Evolutionary conservation across 2,329 filamentous ascomycete species (phyloP).

Genomic region (Pseudopithomyces maydicus): DNA sequence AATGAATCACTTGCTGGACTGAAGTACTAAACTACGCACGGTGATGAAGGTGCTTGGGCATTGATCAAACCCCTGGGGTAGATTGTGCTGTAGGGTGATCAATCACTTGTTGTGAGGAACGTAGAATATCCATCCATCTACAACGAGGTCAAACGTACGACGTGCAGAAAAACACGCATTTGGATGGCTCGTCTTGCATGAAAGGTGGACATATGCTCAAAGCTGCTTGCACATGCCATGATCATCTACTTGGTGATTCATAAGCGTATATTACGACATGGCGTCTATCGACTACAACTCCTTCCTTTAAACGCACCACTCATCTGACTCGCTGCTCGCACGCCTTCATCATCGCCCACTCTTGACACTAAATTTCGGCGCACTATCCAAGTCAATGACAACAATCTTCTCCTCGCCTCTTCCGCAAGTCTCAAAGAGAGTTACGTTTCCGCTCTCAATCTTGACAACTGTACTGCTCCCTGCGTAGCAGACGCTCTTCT

Average conservation of each 20-base stretch:
- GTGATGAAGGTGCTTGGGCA: slow-evolving; percentile 10
- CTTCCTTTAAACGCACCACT: too few relatives aligned
- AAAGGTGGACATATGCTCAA: too few relatives aligned
- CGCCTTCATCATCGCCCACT: slow-evolving; percentile 23
- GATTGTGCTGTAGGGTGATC: slow-evolving; percentile 5
- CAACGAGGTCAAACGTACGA: too few relatives aligned
- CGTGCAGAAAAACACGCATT: too few relatives aligned
- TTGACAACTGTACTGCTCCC: slow-evolving; percentile 75
- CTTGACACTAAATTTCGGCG: slow-evolving; percentile 42
- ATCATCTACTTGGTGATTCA: too few relatives aligned
- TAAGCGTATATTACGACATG: too few relatives aligned
- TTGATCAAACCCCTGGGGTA: background rate
- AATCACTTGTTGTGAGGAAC: too few relatives aligned
- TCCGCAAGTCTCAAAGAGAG: slow-evolving; percentile 71
- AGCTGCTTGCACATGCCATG: too few relatives aligned
- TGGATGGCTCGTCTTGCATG: too few relatives aligned
- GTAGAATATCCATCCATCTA: too few relatives aligned
- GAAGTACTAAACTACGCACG: slow-evolving; percentile 3
- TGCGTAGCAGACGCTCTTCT: slow-evolving; percentile 70
- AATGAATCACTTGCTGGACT: slow-evolving; percentile 38
- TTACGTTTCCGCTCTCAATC: slow-evolving; percentile 68
- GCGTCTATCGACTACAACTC: too few relatives aligned
- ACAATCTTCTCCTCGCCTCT: slow-evolving; percentile 72
- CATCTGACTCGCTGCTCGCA: too few relatives aligned
- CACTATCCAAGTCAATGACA: slow-evolving; percentile 66